These are phyloP conservation scores for Exophiala mesophila DNA, from an alignment of 2,329 filamentous ascomycete genomes.

Conservation along the genomic window DNA sequence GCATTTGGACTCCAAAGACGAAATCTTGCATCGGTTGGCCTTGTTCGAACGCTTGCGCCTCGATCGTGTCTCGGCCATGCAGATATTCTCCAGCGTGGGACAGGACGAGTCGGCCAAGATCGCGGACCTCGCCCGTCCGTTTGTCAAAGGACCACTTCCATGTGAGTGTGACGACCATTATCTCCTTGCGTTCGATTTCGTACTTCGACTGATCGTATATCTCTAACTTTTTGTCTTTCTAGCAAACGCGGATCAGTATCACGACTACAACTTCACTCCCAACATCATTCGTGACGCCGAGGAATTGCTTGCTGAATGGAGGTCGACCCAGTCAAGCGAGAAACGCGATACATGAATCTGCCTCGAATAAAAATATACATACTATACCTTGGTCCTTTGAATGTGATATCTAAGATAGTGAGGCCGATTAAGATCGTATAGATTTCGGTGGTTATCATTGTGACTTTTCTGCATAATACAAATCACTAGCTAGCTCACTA, in stretches of 20 bases:
- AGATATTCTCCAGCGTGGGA: conserved; percentile 24
- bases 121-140: conserved; percentile 1
- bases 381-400: no score
- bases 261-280: conserved; percentile 11
- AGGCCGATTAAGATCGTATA: no score
- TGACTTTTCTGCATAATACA: no score
- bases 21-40: conserved; percentile 13
- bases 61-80: conserved; percentile 23
- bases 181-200: background rate
- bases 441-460: no score
- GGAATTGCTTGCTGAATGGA: background rate
- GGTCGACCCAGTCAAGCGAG: background rate
- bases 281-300: conserved; percentile 7
- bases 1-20: conserved; percentile 16
- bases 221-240: background rate
- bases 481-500: no score
- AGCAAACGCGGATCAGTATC: conserved; percentile 3
- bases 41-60: conserved; percentile 24
- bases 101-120: conserved; percentile 10
- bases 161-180: conserved; percentile 2
- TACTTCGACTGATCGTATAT: no score
- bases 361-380: no score
- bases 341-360: background rate
- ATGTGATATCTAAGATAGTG: no score
- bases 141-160: conserved; percentile 7